These are phyloP conservation scores for Trichosporon sp. DNA, from an alignment of 1,284 basidiomycete species.

Conservation along the genomic window DNA sequence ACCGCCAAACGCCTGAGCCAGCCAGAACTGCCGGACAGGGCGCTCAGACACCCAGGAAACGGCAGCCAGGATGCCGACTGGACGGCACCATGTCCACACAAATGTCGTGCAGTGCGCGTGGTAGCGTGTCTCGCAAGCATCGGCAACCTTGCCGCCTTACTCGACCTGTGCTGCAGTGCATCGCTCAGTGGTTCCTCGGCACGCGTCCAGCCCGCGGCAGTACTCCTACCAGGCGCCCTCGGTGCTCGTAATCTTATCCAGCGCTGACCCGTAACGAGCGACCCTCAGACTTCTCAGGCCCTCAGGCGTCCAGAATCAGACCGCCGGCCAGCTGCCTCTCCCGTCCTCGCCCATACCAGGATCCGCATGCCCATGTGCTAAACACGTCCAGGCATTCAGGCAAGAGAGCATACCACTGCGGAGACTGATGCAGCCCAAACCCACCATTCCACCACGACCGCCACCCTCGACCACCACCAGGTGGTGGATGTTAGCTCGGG, in stretches of 20 bases:
- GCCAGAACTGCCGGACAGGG: neutral
- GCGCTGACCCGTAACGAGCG: neutral
- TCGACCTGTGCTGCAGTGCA: neutral
- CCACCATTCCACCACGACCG: slow-evolving; percentile 10
- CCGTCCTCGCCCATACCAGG: neutral
- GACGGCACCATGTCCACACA: neutral
- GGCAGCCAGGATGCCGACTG: neutral
- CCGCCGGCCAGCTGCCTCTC: neutral
- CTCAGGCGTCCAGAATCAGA: neutral
- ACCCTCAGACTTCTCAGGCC: slow-evolving; percentile 3
- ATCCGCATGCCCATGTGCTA: slow-evolving; percentile 9
- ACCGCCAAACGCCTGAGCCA: slow-evolving; percentile 6
- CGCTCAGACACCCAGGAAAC: neutral
- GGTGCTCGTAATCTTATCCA: slow-evolving; percentile 14
- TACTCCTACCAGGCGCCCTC: neutral
- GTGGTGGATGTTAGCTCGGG: neutral
- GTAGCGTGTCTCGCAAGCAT: slow-evolving; percentile 1
- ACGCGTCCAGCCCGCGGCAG: slow-evolving; percentile 9
- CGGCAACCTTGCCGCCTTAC: neutral
- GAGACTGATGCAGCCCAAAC: slow-evolving; percentile 11
- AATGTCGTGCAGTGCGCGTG: neutral
- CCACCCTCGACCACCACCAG: slow-evolving; percentile 4
- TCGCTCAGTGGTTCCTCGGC: neutral
- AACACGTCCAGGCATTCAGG: neutral
- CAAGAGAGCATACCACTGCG: neutral